Conservation (phyloP, 768 basidiomycete species). For the Peribolospora kevripleyi region DNA sequence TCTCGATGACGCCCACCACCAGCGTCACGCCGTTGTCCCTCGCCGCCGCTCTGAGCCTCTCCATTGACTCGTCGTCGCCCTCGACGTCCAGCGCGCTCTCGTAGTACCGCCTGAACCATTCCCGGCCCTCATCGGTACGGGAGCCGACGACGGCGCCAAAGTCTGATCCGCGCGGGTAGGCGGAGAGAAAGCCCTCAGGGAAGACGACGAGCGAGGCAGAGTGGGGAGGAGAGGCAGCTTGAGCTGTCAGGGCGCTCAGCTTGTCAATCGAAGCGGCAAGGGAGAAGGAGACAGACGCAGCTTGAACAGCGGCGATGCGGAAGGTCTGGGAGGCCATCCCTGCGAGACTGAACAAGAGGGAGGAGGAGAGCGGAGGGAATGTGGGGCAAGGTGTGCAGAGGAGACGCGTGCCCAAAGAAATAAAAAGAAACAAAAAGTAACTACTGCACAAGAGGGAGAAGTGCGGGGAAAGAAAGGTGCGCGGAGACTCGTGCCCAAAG, state of each 20-base stretch:
- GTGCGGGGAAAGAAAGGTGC: too few relatives aligned
- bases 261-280: slow-evolving; percentile 7
- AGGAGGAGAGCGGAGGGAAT: too few relatives aligned
- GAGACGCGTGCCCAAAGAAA: too few relatives aligned
- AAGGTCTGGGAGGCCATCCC: too few relatives aligned
- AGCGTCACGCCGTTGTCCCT: slow-evolving; percentile 2
- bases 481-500: too few relatives aligned
- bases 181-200: slow-evolving; percentile 11
- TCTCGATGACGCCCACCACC: slow-evolving; percentile 4
- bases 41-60: background rate
- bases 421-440: too few relatives aligned
- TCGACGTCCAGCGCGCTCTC: slow-evolving; percentile 5
- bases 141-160: slow-evolving; percentile 9
- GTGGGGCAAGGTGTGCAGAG: too few relatives aligned
- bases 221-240: slow-evolving; percentile 1
- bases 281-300: slow-evolving; percentile 8
- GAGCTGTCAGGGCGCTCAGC: background rate
- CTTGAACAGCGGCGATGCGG: slow-evolving; percentile 1
- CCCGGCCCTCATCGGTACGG: slow-evolving; percentile 8
- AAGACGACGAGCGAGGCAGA: slow-evolving; percentile 8
- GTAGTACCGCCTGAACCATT: slow-evolving; percentile 10
- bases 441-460: too few relatives aligned
- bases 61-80: background rate
- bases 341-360: too few relatives aligned
- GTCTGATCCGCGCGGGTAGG: slow-evolving; percentile 7